Conservation (phyloP, 495 filamentous ascomycete species). For the Talaromyces nanjingensis region DNA sequence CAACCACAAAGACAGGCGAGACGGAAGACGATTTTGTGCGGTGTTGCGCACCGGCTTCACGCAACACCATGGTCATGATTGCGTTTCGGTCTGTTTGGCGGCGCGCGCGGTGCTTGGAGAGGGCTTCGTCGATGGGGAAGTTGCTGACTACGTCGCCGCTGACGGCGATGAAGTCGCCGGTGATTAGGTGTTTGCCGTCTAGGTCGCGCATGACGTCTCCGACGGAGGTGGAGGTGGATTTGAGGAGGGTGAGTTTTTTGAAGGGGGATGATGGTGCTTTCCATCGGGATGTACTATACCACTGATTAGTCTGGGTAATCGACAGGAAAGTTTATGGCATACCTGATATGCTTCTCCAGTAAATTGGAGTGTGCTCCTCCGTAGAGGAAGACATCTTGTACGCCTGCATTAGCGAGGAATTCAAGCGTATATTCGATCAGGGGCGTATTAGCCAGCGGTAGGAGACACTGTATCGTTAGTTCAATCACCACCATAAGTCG, state of each 20-base stretch:
- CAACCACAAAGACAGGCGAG: conserved; percentile 78
- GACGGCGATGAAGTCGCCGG: conserved; percentile 84
- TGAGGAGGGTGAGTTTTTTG: conserved; percentile 72
- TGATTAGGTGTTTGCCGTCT: conserved; percentile 78
- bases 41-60: conserved; percentile 68
- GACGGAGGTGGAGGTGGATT: conserved; percentile 78
- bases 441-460: conserved; percentile 88
- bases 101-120: conserved; percentile 72
- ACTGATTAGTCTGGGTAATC: not conserved
- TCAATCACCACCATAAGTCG: not conserved
- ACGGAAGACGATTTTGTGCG: conserved; percentile 65
- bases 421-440: conserved; percentile 97
- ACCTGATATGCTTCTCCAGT: conserved; percentile 78
- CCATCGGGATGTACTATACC: conserved; percentile 59
- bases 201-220: conserved; percentile 95
- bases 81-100: conserved; percentile 83
- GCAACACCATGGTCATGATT: conserved; percentile 96
- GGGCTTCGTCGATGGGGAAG: conserved; percentile 68
- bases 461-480: conserved; percentile 61
- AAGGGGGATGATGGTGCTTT: conserved; percentile 70
- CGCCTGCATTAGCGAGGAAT: conserved; percentile 88
- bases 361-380: conserved; percentile 84
- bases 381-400: conserved; percentile 88
- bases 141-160: conserved; percentile 95
- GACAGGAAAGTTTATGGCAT: conserved; percentile 10